Evolutionary conservation across 768 basidiomycete genomes (phyloP), one percentile per base, ranked within the genome.

Genomic region (Infundibulicybe gibba): DNA sequence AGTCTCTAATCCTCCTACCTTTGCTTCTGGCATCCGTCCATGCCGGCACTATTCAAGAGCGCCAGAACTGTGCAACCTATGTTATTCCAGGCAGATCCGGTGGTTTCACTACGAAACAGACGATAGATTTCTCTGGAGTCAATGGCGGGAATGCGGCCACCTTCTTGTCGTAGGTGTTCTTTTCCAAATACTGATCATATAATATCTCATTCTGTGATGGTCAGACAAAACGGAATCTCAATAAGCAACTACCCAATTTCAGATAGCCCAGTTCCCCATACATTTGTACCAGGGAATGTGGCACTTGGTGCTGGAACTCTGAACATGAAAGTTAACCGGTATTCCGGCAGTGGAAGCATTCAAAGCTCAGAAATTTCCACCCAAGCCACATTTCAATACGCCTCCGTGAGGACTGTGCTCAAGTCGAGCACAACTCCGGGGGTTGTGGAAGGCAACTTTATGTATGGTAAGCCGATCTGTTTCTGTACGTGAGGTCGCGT

Each of bases 371-470:
- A 67, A 40, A 54, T 69, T 17, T 49, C 41, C 19, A 67, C 68
- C 1, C 41, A 54, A n/a, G 59, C 57, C 19, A 16, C 48, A 3
- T 63, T 68, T 51, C 49, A 54, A 43, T 69, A 64, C 45, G 68
- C 56, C 5, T 69, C 68, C 11, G 65, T 69, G 13, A 51, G 68
- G 17, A 67, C 65, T 17, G 59, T 65, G 21, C 50, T 59, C 33
- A 67, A 67, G 47, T 68, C 67, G 32, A 68, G 66, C 49, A 51
- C 52, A 10, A 56, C 57, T 5, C 63, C 55, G 31, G 68, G 67
- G 14, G 59, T 68, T 21, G 60, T 63, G 14, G 67, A 68, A 35
- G 68, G 68, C 32, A 66, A 65, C 49, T 68, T 70, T 43, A 64
- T 65, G 50, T 70, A 67, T 46, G 47, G 67, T 65, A 48, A 45